Evolutionary conservation across 1,284 basidiomycete species (phyloP).

Genomic region (Cryptococcus hybrid): DNA sequence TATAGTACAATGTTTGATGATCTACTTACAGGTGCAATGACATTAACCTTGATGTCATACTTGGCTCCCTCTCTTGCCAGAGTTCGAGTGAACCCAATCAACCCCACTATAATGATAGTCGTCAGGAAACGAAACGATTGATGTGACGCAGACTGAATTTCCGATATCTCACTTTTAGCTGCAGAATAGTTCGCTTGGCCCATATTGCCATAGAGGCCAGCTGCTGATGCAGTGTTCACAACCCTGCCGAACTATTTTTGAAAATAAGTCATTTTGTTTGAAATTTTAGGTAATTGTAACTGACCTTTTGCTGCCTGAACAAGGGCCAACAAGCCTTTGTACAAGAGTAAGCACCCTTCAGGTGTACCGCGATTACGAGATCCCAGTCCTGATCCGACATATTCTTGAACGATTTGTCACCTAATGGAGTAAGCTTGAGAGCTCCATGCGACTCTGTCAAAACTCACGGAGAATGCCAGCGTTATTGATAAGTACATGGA

Average conservation of each 20-base stretch:
- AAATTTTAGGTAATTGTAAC: constrained; percentile 1
- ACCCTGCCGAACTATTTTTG: constrained; percentile 72
- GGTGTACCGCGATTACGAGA: constrained; percentile 80
- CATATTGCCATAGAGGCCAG: constrained; percentile 71
- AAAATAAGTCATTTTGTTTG: neutral
- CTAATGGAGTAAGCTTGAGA: constrained; percentile 10
- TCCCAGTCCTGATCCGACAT: constrained; percentile 88
- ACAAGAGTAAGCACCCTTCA: constrained; percentile 94
- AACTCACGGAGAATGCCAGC: constrained; percentile 83
- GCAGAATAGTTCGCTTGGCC: constrained; percentile 83
- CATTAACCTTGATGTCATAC: constrained; percentile 86
- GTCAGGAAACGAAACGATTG: constrained; percentile 1
- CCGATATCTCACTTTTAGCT: constrained; percentile 48
- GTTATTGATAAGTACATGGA: constrained; percentile 91
- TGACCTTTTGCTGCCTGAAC: constrained; percentile 83
- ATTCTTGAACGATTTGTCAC: constrained; percentile 73
- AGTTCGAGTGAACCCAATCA: constrained; percentile 87
- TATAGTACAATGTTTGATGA: neutral
- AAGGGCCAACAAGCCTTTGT: constrained; percentile 95
- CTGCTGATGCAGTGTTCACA: constrained; percentile 80
- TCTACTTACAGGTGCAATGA: constrained; percentile 77
- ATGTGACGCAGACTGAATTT: neutral
- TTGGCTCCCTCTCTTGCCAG: constrained; percentile 87
- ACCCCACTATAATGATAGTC: constrained; percentile 61
- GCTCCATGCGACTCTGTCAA: neutral